A percentile compares a stretch with the other conserved stretches of the same genome.
Conservation (phyloP, 139 green algal species). For the Coccomyxa sp. region DNA sequence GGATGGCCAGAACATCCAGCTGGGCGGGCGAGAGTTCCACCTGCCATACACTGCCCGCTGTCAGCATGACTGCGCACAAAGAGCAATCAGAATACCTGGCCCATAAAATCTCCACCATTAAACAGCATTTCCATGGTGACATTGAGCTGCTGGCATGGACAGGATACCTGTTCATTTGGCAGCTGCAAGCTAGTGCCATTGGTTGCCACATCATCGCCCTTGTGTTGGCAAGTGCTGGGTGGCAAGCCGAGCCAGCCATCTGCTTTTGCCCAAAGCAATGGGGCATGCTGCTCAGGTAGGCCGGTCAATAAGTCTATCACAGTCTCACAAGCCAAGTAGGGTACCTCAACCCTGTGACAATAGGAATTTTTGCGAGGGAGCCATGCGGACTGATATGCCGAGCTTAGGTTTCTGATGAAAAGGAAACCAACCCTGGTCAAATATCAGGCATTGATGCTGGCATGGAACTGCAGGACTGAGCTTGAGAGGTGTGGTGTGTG, state of each 20-base stretch:
- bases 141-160: background rate
- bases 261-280: background rate
- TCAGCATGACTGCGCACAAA: background rate
- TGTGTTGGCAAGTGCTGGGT: too few relatives aligned
- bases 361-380: too few relatives aligned
- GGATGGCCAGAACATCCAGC: conserved; percentile 57
- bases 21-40: conserved; percentile 43
- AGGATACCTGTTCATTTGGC: background rate
- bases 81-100: background rate
- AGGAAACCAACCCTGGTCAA: too few relatives aligned
- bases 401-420: too few relatives aligned
- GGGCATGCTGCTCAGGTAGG: background rate
- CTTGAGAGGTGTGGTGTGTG: background rate
- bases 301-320: background rate
- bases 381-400: too few relatives aligned
- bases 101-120: background rate
- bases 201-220: background rate
- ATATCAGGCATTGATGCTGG: too few relatives aligned
- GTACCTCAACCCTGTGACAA: too few relatives aligned
- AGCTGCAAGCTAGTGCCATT: background rate
- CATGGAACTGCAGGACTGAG: too few relatives aligned
- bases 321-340: too few relatives aligned
- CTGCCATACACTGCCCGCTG: conserved; percentile 2
- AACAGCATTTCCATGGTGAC: background rate
- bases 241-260: background rate